Evolutionary conservation across 257 asterid species (phyloP).

Genomic region (Primulina tabacum): DNA sequence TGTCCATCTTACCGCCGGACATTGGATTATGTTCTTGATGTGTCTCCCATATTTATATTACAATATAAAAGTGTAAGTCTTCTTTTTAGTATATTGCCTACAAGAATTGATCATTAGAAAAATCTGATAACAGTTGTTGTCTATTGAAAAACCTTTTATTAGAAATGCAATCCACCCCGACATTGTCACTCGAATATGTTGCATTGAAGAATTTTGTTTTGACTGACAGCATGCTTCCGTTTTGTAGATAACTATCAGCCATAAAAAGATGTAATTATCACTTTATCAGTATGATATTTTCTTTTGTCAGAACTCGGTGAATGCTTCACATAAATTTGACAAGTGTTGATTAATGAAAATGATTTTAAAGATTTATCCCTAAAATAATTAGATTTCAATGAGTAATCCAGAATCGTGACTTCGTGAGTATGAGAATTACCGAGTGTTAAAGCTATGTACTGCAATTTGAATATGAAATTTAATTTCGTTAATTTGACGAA

Average conservation of each 20-base stretch:
- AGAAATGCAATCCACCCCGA: too few relatives aligned
- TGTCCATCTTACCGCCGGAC: slow-evolving; percentile 74
- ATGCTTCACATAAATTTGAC: not conserved
- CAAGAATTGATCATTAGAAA: not conserved
- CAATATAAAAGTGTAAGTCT: slow-evolving; percentile 55
- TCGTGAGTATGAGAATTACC: not conserved
- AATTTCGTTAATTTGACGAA: not conserved
- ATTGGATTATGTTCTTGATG: slow-evolving; percentile 75
- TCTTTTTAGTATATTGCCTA: slow-evolving; percentile 8
- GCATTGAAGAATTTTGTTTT: too few relatives aligned
- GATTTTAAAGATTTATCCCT: not conserved
- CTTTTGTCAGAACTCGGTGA: not conserved
- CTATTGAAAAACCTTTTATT: too few relatives aligned
- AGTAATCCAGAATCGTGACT: not conserved
- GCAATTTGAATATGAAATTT: not conserved
- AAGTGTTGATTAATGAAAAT: not conserved
- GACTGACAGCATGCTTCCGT: slow-evolving; percentile 1
- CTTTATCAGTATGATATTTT: not conserved
- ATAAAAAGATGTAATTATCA: not conserved
- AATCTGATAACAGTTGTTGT: too few relatives aligned
- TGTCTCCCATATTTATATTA: slow-evolving; percentile 70
- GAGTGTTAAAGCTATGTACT: not conserved
- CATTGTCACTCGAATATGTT: too few relatives aligned
- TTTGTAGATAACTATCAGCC: not conserved
- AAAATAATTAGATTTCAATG: not conserved